These are phyloP conservation scores for Aspergillus vadensis DNA, from an alignment of 2,329 filamentous ascomycete species.

Conservation along the genomic window DNA sequence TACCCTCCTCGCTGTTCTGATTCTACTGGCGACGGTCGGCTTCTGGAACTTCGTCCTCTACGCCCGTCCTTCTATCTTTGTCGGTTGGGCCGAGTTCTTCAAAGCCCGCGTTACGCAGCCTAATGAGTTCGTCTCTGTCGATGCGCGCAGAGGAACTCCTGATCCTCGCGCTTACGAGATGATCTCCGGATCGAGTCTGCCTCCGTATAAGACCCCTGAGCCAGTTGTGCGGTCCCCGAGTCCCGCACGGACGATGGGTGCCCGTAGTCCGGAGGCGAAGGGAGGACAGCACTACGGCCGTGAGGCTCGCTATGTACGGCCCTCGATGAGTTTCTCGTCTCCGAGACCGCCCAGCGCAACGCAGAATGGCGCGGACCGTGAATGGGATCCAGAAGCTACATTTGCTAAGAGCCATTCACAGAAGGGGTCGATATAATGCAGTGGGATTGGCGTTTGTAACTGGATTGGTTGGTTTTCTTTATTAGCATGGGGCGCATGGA, in stretches of 20 bases:
- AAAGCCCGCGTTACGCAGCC: slow-evolving; percentile 49
- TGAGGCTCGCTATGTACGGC: slow-evolving; percentile 51
- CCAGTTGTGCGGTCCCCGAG: slow-evolving; percentile 32
- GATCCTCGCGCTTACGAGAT: slow-evolving; percentile 77
- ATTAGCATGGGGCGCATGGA: too few relatives aligned
- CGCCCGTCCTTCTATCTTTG: slow-evolving; percentile 79
- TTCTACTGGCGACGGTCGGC: slow-evolving; percentile 83
- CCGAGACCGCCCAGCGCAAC: slow-evolving; percentile 46
- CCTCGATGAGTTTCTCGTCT: slow-evolving; percentile 52
- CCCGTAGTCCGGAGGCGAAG: slow-evolving; percentile 24
- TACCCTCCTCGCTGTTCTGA: slow-evolving; percentile 76
- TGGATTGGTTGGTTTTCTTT: neutral
- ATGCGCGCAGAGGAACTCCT: slow-evolving; percentile 65
- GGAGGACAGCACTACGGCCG: slow-evolving; percentile 36
- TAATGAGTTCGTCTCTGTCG: slow-evolving; percentile 86
- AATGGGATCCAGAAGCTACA: slow-evolving; percentile 42
- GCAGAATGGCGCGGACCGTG: slow-evolving; percentile 22
- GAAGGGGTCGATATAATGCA: slow-evolving; percentile 6
- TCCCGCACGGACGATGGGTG: slow-evolving; percentile 15
- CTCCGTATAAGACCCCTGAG: slow-evolving; percentile 37
- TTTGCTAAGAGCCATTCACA: slow-evolving; percentile 31
- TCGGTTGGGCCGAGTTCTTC: slow-evolving; percentile 74
- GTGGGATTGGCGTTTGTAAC: neutral
- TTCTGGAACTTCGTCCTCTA: slow-evolving; percentile 83
- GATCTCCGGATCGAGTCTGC: slow-evolving; percentile 50